Percentiles rank a stretch among this genome's conserved stretches.
These are phyloP conservation scores for Starmerella vitae DNA, from an alignment of 805 yeast genomes.

Conservation along the genomic window DNA sequence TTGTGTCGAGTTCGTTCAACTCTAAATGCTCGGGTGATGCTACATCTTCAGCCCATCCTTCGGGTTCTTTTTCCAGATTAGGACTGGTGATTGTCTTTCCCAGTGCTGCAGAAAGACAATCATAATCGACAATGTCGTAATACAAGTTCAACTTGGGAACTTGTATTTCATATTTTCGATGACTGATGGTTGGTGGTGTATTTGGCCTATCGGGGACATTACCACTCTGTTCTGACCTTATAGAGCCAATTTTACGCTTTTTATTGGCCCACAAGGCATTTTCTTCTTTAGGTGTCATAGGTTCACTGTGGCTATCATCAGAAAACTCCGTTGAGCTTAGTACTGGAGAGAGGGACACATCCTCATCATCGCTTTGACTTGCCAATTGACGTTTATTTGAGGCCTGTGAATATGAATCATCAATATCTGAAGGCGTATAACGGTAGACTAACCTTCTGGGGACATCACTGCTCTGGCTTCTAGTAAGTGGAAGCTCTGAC, in stretches of 20 bases:
- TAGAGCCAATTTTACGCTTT: neutral
- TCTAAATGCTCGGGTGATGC: constrained; percentile 22
- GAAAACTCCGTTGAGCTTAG: neutral
- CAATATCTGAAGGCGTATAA: constrained; percentile 13
- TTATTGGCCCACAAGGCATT: neutral
- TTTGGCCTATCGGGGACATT: neutral
- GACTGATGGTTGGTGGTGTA: neutral
- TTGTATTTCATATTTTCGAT: neutral
- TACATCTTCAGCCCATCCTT: constrained; percentile 13
- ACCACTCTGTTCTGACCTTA: neutral
- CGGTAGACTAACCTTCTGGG: constrained; percentile 25
- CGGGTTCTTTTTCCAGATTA: constrained; percentile 8
- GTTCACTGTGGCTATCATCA: constrained; percentile 2
- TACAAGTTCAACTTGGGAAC: constrained; percentile 20
- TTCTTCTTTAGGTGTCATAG: constrained; percentile 11
- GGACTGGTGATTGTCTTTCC: constrained; percentile 4
- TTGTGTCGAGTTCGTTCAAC: constrained; percentile 22
- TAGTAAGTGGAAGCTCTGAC: constrained; percentile 22
- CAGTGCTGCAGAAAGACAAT: constrained; percentile 13
- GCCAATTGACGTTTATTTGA: neutral
- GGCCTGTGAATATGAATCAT: constrained; percentile 4
- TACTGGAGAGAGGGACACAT: neutral
- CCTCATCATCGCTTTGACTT: neutral
- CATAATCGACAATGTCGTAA: constrained; percentile 20
- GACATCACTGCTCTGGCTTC: constrained; percentile 21